A percentile compares a stretch with the other conserved stretches of the same genome.
Evolutionary conservation across 148 eudicot genomes (phyloP).

Genomic region (Nepenthes mirabilis): DNA sequence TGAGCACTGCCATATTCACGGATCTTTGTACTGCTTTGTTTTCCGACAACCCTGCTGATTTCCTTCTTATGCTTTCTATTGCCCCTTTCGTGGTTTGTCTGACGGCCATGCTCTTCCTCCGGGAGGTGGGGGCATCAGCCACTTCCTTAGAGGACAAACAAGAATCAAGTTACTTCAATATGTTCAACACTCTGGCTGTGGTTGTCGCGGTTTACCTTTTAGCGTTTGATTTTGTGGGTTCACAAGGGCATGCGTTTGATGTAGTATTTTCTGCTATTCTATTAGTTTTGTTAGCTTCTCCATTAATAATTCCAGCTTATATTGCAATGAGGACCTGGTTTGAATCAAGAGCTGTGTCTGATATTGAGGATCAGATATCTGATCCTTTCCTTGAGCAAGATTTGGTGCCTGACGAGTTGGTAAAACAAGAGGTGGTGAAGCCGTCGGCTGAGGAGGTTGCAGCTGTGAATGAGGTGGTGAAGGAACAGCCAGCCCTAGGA

Average conservation of each 20-base stretch:
- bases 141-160: constrained; percentile 23
- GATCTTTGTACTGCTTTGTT: constrained; percentile 46
- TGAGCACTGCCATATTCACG: constrained; percentile 64
- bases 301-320: constrained; percentile 35
- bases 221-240: constrained; percentile 27
- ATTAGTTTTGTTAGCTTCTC: constrained; percentile 34
- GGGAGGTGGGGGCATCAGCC: constrained; percentile 38
- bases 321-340: constrained; percentile 13
- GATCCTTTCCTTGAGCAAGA: constrained; percentile 32
- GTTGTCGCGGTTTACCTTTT: constrained; percentile 39
- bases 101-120: constrained; percentile 44
- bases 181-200: constrained; percentile 44
- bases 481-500: constrained; percentile 7
- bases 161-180: constrained; percentile 18
- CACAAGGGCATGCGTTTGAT: constrained; percentile 22
- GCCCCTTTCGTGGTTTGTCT: constrained; percentile 45
- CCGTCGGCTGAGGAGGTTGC: background rate
- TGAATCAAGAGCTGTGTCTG: constrained; percentile 7
- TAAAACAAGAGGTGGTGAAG: background rate
- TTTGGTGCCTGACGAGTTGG: background rate
- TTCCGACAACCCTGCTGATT: constrained; percentile 32
- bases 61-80: constrained; percentile 40
- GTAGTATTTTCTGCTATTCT: constrained; percentile 23
- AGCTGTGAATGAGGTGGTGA: background rate
- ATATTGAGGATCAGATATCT: constrained; percentile 17